phyloP scores from a whole-genome alignment of 2,329 filamentous ascomycete genomes.

The Diaporthe helianthi region DNA sequence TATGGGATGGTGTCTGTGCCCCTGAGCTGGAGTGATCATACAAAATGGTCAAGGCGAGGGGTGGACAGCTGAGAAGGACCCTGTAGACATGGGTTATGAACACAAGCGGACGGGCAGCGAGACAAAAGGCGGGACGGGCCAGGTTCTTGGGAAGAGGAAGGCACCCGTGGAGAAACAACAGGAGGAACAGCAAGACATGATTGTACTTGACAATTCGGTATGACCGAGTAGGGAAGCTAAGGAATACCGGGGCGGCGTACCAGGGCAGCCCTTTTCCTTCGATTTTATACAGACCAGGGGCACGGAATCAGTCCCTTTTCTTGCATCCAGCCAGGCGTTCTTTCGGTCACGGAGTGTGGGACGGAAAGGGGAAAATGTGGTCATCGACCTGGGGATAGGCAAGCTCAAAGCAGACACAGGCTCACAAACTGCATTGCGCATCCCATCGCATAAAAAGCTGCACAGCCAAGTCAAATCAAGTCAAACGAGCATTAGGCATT shows the following conservation, averaged over 20 bases:
- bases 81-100: background rate
- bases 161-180: background rate
- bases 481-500: conserved; percentile 25
- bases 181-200: background rate
- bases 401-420: background rate
- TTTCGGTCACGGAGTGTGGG: conserved; percentile 1
- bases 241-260: background rate
- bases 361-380: background rate
- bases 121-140: background rate
- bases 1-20: background rate
- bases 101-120: background rate
- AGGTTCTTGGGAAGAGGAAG: background rate
- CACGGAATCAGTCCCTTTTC: background rate
- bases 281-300: background rate
- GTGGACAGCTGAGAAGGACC: background rate
- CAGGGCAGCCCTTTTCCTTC: background rate
- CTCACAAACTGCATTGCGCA: background rate
- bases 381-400: background rate
- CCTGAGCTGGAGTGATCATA: background rate
- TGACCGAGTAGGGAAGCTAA: background rate
- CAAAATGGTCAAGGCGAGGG: no score
- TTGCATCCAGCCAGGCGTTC: conserved; percentile 35
- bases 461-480: background rate
- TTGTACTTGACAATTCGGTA: background rate
- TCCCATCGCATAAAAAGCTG: background rate